Conservation (phyloP, 2,329 filamentous ascomycete species). For the Tolypocladium sp. region DNA sequence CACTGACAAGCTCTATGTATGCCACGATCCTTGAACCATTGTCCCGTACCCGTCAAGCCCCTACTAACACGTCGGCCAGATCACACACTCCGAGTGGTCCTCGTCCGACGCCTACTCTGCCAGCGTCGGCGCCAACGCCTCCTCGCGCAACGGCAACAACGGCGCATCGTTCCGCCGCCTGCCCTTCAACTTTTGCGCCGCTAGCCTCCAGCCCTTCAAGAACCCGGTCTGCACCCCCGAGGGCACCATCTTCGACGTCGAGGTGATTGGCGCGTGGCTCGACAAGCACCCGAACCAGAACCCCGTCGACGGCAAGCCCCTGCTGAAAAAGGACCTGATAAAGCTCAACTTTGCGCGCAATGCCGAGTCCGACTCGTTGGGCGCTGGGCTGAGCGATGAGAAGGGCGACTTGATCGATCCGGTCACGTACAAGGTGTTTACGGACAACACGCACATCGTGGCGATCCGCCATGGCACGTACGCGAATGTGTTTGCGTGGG, state of each 20-base stretch:
- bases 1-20: slow-evolving; percentile 36
- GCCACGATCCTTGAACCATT: not conserved
- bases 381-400: slow-evolving; percentile 38
- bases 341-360: slow-evolving; percentile 90
- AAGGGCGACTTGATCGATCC: slow-evolving; percentile 85
- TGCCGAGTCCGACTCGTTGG: slow-evolving; percentile 52
- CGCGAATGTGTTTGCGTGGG: slow-evolving; percentile 93
- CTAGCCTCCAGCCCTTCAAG: slow-evolving; percentile 89
- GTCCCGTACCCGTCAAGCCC: not conserved
- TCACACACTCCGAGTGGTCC: slow-evolving; percentile 97
- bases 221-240: slow-evolving; percentile 85
- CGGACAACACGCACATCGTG: slow-evolving; percentile 95
- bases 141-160: slow-evolving; percentile 37
- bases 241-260: slow-evolving; percentile 90
- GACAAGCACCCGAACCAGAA: slow-evolving; percentile 83
- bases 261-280: slow-evolving; percentile 89
- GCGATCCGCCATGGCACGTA: slow-evolving; percentile 71
- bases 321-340: slow-evolving; percentile 77
- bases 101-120: slow-evolving; percentile 83
- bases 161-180: slow-evolving; percentile 69
- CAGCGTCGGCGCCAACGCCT: slow-evolving; percentile 60
- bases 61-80: slow-evolving; percentile 28
- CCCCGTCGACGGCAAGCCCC: slow-evolving; percentile 71
- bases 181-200: slow-evolving; percentile 96
- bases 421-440: slow-evolving; percentile 95